Percentiles rank a stretch among this genome's conserved stretches.
Evolutionary conservation across 805 yeast species (phyloP).

Genomic region (Candida namnaoensis): DNA sequence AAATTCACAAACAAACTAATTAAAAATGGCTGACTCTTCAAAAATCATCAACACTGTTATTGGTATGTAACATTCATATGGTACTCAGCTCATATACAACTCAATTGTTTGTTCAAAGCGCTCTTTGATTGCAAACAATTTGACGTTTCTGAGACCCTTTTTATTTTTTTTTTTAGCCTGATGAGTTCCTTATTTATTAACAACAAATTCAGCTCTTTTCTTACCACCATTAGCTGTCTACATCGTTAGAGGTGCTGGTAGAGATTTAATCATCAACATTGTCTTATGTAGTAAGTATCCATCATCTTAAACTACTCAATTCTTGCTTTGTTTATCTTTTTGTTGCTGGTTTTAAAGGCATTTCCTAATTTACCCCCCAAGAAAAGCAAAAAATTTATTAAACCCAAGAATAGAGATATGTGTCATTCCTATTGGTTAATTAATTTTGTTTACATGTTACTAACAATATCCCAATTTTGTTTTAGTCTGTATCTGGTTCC

Average conservation of each 20-base stretch:
- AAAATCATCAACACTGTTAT: slow-evolving; percentile 27
- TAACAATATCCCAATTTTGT: slow-evolving; percentile 11
- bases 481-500: slow-evolving; percentile 54
- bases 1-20: too few species aligned
- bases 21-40: slow-evolving; percentile 18
- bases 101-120: too few species aligned
- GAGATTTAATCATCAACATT: slow-evolving; percentile 56
- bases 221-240: slow-evolving; percentile 76
- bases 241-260: slow-evolving; percentile 57
- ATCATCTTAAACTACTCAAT: too few species aligned
- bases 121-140: too few species aligned
- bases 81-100: too few species aligned
- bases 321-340: too few species aligned
- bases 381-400: background rate
- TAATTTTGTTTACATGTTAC: background rate
- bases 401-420: too few species aligned
- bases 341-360: background rate
- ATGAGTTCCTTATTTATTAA: background rate
- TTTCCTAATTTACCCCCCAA: background rate
- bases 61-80: slow-evolving; percentile 16
- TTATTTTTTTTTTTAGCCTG: too few species aligned
- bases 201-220: slow-evolving; percentile 35
- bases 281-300: slow-evolving; percentile 38
- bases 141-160: too few species aligned
- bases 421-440: too few species aligned